Conservation (phyloP, 805 yeast genomes). For the Yarrowia hollandica region DNA sequence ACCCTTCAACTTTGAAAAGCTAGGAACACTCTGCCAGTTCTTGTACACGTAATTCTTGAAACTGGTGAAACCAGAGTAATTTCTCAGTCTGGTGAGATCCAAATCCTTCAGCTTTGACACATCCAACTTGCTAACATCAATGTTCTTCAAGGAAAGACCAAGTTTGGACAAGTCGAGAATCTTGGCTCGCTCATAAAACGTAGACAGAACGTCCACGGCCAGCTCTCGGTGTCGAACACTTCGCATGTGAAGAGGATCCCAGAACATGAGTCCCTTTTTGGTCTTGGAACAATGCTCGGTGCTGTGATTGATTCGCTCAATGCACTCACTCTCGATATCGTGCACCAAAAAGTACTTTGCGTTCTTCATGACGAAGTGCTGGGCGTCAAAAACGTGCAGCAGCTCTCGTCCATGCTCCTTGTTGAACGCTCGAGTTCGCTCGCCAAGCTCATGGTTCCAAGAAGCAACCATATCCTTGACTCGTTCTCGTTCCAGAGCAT, state of each 20-base stretch:
- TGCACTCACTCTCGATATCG: slow-evolving; percentile 18
- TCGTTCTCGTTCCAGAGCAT: neutral
- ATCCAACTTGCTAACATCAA: neutral
- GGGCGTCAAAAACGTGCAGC: slow-evolving; percentile 16
- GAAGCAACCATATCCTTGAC: slow-evolving; percentile 2
- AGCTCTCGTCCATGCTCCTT: slow-evolving; percentile 2
- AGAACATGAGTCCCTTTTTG: slow-evolving; percentile 18
- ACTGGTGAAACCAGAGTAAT: slow-evolving; percentile 8
- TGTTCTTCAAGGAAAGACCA: neutral
- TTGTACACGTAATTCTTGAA: slow-evolving; percentile 9
- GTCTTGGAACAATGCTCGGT: slow-evolving; percentile 17
- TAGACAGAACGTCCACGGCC: slow-evolving; percentile 2
- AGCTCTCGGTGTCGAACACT: slow-evolving; percentile 11
- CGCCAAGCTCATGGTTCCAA: slow-evolving; percentile 13
- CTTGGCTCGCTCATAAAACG: slow-evolving; percentile 12
- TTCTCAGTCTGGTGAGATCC: slow-evolving; percentile 4
- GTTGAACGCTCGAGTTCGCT: slow-evolving; percentile 8
- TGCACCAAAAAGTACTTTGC: slow-evolving; percentile 19
- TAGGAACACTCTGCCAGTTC: slow-evolving; percentile 24
- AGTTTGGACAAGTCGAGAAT: slow-evolving; percentile 11
- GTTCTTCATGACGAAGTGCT: slow-evolving; percentile 5
- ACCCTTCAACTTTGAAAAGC: slow-evolving; percentile 17
- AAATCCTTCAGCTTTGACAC: slow-evolving; percentile 9
- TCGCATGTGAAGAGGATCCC: slow-evolving; percentile 16
- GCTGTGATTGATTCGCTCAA: slow-evolving; percentile 15